phyloP scores from a whole-genome alignment of 169 alveolate species.

The Eimeria tenella region DNA sequence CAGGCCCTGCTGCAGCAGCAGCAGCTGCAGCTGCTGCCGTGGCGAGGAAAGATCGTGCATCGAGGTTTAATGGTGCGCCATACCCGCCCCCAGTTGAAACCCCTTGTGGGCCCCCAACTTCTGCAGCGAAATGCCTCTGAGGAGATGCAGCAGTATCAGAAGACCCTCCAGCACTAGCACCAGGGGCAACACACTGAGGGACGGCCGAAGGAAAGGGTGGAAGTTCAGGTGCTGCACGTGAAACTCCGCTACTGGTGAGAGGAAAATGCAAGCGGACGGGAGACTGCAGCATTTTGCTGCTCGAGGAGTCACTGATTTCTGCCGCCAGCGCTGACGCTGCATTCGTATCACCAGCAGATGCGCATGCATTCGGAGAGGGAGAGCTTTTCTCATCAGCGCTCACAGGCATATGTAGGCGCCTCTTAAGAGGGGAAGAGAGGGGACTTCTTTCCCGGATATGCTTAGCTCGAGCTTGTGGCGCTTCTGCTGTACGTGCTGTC shows the following conservation, averaged over 20 bases:
- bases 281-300: constrained; percentile 61
- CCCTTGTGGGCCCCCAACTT: background rate
- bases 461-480: background rate
- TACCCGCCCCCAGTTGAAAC: background rate
- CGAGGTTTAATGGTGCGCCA: constrained; percentile 25
- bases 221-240: constrained; percentile 35
- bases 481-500: constrained; percentile 2
- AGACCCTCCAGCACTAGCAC: background rate
- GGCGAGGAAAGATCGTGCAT: constrained; percentile 62
- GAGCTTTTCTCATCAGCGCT: constrained; percentile 15
- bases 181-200: constrained; percentile 7
- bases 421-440: constrained; percentile 36
- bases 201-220: constrained; percentile 55
- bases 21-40: constrained; percentile 68
- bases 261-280: constrained; percentile 60
- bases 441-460: constrained; percentile 38
- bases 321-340: constrained; percentile 8
- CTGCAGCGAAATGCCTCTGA: background rate
- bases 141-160: background rate
- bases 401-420: constrained; percentile 39
- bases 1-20: constrained; percentile 62
- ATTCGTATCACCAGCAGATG: background rate
- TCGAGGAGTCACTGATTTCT: background rate
- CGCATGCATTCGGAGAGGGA: background rate
- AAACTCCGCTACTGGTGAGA: background rate